A percentile compares a stretch with the other conserved stretches of the same genome.
Conservation (phyloP, 2,329 filamentous ascomycete genomes). For the Pseudogymnoascus sp. region DNA sequence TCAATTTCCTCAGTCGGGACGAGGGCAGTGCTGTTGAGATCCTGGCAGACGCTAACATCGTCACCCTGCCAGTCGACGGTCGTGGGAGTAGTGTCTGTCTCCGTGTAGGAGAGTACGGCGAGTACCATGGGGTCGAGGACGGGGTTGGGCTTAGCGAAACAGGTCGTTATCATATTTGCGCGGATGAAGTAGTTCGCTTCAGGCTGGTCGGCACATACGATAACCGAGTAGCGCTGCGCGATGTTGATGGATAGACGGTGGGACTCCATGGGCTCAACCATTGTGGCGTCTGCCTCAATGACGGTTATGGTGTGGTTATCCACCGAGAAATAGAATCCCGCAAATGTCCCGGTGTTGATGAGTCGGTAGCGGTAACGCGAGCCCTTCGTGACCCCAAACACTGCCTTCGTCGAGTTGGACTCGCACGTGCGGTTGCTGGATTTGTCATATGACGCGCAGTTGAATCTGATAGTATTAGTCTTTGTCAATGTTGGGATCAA, state of each 20-base stretch:
- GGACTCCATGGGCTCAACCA: conserved; percentile 50
- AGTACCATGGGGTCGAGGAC: conserved; percentile 30
- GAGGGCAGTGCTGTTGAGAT: conserved; percentile 35
- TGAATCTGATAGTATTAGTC: conserved; percentile 15
- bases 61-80: conserved; percentile 38
- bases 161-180: conserved; percentile 35
- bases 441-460: conserved; percentile 35
- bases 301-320: conserved; percentile 58
- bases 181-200: conserved; percentile 52
- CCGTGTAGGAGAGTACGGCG: conserved; percentile 29
- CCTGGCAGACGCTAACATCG: conserved; percentile 26
- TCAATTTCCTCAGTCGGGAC: conserved; percentile 35
- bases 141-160: conserved; percentile 39
- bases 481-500: background rate
- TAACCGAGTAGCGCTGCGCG: conserved; percentile 55
- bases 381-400: conserved; percentile 5
- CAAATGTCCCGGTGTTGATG: conserved; percentile 63
- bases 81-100: conserved; percentile 17
- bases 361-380: conserved; percentile 50
- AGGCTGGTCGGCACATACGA: conserved; percentile 57
- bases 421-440: conserved; percentile 32
- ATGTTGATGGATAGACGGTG: conserved; percentile 57
- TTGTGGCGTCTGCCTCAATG: conserved; percentile 63
- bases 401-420: background rate
- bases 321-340: conserved; percentile 62